Evolutionary conservation across 331 rosid genomes (phyloP).

Genomic region (Pyracantha coccinea): DNA sequence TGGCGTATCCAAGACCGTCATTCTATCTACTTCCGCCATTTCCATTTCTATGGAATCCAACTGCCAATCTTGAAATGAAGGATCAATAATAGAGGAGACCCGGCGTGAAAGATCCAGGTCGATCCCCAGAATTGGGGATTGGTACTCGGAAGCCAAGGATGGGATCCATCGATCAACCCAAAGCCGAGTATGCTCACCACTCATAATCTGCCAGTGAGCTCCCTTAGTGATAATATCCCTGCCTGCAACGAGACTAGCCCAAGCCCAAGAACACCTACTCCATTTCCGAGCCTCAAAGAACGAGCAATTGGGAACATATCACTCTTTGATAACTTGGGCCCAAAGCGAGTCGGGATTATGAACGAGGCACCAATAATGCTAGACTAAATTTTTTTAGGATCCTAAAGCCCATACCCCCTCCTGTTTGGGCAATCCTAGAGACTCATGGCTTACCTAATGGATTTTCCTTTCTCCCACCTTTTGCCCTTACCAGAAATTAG

Average conservation of each 20-base stretch:
- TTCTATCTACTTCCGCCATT: neutral
- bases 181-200: neutral
- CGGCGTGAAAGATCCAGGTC: neutral
- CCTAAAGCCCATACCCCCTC: too few species aligned
- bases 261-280: neutral
- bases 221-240: too few species aligned
- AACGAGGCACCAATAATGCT: neutral
- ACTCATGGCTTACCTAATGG: too few species aligned
- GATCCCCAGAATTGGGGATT: accelerated
- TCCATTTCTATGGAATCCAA: neutral
- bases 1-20: accelerated
- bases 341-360: neutral
- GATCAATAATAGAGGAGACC: too few species aligned
- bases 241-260: accelerated
- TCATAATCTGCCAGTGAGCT: neutral
- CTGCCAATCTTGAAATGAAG: accelerated
- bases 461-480: too few species aligned
- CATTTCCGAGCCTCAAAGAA: neutral
- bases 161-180: neutral
- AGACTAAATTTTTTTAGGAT: neutral
- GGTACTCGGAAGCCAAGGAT: neutral
- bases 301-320: neutral
- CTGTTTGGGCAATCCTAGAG: too few species aligned
- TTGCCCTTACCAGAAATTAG: too few species aligned
- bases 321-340: neutral